These are phyloP conservation scores for Limnomonas spitsbergensis DNA, from an alignment of 139 green algal species.

Conservation along the genomic window DNA sequence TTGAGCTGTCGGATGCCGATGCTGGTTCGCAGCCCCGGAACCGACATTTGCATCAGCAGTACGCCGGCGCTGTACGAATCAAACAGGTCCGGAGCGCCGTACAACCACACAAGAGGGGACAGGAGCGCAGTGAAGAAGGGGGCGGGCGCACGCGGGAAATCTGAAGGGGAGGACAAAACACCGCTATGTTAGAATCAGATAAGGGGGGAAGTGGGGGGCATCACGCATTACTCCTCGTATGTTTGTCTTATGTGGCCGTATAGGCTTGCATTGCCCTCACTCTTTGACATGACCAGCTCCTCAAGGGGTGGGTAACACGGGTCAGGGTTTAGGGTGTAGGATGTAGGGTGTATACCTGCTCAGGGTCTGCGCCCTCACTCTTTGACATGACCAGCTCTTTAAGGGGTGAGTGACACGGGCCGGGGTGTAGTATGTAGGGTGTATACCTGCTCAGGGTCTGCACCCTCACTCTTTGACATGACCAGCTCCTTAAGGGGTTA, in stretches of 20 bases:
- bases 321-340: no score
- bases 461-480: conserved; percentile 73
- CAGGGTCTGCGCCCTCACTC: conserved; percentile 44
- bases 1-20: conserved; percentile 51
- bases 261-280: conserved; percentile 38
- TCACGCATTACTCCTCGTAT: no score
- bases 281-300: conserved; percentile 81
- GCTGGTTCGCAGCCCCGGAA: conserved; percentile 69
- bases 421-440: no score
- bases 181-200: no score
- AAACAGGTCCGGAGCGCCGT: conserved; percentile 82
- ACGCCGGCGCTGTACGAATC: conserved; percentile 76
- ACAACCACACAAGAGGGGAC: conserved; percentile 74
- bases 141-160: conserved; percentile 62
- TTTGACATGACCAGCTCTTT: conserved; percentile 83
- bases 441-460: no score
- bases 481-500: no score
- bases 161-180: conserved; percentile 28
- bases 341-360: no score
- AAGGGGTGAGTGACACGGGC: no score
- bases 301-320: no score
- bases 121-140: conserved; percentile 68
- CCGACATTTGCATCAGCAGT: conserved; percentile 66
- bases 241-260: no score
- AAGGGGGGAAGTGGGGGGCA: no score